Evolutionary conservation across 257 asterid species (phyloP).

Genomic region (Capsicum baccatum): DNA sequence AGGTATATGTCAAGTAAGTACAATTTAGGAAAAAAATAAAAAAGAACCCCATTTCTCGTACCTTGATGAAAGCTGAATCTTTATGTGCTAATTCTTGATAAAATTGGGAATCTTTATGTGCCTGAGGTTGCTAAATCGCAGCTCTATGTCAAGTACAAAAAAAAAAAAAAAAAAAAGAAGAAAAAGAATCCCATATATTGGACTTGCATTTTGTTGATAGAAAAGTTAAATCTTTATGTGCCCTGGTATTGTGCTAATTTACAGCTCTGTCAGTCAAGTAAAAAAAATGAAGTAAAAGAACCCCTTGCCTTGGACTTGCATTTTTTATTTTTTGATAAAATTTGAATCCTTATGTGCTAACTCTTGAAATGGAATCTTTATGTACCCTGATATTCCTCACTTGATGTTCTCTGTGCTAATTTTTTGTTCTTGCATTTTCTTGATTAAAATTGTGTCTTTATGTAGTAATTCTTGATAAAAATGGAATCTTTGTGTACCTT

Average conservation of each 20-base stretch:
- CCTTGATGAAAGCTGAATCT: background rate
- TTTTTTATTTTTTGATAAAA: background rate
- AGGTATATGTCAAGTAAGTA: too few species aligned
- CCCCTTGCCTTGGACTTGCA: background rate
- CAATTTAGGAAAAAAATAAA: too few species aligned
- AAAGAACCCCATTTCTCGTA: too few species aligned
- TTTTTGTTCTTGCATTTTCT: background rate
- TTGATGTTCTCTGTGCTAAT: too few species aligned
- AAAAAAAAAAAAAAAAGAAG: background rate
- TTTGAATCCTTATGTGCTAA: too few species aligned
- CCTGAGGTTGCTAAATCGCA: slow-evolving; percentile 71
- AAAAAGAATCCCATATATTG: too few species aligned
- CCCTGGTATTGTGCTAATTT: slow-evolving; percentile 15
- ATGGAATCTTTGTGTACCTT: slow-evolving; percentile 49
- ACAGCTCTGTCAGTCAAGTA: too few species aligned
- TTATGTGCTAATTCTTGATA: background rate
- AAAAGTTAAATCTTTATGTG: slow-evolving; percentile 50
- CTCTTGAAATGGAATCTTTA: slow-evolving; percentile 35
- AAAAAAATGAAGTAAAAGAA: background rate
- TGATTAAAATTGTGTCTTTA: background rate
- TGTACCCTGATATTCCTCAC: slow-evolving; percentile 42
- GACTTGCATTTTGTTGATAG: too few species aligned
- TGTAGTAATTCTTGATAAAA: background rate
- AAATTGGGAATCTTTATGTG: slow-evolving; percentile 51
- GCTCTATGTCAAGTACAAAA: slow-evolving; percentile 75